Evolutionary conservation across 1,284 basidiomycete genomes (phyloP), one percentile per base, ranked within the genome.

Genomic region (Cronartium quercuum): DNA sequence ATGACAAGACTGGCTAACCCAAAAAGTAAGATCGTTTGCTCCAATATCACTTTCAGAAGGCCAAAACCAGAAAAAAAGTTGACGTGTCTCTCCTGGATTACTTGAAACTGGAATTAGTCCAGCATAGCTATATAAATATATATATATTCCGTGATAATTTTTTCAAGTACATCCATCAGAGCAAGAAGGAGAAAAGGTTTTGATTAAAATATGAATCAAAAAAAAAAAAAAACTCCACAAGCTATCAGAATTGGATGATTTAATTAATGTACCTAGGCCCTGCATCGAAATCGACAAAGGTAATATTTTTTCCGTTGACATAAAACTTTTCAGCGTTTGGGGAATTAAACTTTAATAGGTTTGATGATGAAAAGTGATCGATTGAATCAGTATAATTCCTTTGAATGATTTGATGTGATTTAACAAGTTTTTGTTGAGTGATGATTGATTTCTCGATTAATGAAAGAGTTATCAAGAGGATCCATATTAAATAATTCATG

Each of bases 31-130:
- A 55, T 73, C 62, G 24, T 73, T 58, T 12, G 34, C 51, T 2
- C 62, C 70, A 24, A 58, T 42, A 1, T n/a, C 18, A 35, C 63
- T 44, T 7, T 35, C 38, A 9, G 62, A 42, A 1, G 70, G 62
- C 70, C 70, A 73, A 40, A 73, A 73, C 70, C 70, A 73, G 55
- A 73, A 73, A 21, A 73, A 73, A 21, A 73, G 57, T 66, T 66
- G 65, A 18, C 63, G 62, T 29, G 55, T 57, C 15, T 64, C 61
- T n/a, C 60, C 44, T 7, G 70, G 70, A 55, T 73, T 29, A 13
- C 47, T 58, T 42, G 61, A 57, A 21, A 73, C 24, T 21, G 70
- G 70, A 2, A 73, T 24, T 38, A 73, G 64, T 1, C 70, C 70
- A 10, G 70, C 70, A 73, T 58, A 73, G 38, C 70, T 73, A 29